Conservation (phyloP, 768 basidiomycete species). For the Scleroderma bovista region DNA sequence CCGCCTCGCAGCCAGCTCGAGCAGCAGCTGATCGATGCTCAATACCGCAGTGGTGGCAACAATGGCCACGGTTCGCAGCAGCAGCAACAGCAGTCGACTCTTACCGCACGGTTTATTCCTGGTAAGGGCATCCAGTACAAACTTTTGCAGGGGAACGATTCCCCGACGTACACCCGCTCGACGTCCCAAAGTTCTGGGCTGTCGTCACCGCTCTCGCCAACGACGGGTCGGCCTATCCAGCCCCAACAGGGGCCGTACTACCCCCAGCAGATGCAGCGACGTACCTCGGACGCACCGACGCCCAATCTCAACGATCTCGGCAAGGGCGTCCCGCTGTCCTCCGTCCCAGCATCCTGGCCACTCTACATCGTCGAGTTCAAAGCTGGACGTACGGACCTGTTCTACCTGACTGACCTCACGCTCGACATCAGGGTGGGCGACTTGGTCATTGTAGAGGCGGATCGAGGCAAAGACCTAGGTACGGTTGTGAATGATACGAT, state of each 20-base stretch:
- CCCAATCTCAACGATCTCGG: constrained; percentile 58
- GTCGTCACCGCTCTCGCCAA: constrained; percentile 57
- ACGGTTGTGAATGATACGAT: no score
- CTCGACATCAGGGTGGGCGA: no score
- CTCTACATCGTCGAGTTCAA: constrained; percentile 98
- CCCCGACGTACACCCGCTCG: constrained; percentile 34
- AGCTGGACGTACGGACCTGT: constrained; percentile 88
- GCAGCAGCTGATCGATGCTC: constrained; percentile 38
- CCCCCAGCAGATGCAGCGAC: constrained; percentile 32
- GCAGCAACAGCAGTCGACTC: constrained; percentile 27
- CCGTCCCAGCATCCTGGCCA: constrained; percentile 81
- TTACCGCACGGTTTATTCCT: constrained; percentile 58
- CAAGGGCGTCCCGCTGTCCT: constrained; percentile 80
- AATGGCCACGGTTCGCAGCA: no score
- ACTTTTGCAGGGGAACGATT: constrained; percentile 28
- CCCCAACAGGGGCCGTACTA: constrained; percentile 26
- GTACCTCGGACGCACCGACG: constrained; percentile 34
- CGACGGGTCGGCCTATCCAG: constrained; percentile 23
- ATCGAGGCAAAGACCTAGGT: no score
- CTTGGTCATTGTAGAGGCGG: no score
- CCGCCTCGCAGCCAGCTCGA: constrained; percentile 45
- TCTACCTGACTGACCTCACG: no score
- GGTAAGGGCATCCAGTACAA: constrained; percentile 61
- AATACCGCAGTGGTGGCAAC: constrained; percentile 29
- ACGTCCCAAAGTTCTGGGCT: constrained; percentile 34